These are phyloP conservation scores for Dryas drummondii DNA, from an alignment of 306 rosid genomes.

Conservation along the genomic window DNA sequence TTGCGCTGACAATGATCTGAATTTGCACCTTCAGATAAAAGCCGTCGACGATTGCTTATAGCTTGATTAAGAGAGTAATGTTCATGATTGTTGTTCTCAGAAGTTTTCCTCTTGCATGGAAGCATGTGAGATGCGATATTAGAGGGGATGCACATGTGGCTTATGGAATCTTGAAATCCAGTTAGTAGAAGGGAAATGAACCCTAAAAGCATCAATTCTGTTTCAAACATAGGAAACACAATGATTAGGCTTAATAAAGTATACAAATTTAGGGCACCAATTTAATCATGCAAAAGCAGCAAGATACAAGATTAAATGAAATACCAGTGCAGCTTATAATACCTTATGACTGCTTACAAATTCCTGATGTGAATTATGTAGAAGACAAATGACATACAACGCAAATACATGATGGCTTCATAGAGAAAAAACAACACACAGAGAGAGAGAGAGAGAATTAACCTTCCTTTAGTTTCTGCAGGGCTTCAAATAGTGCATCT, in stretches of 20 bases:
- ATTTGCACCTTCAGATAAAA: conserved; percentile 41
- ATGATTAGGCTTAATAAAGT: conserved; percentile 23
- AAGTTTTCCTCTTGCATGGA: conserved; percentile 67
- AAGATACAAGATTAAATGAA: not conserved
- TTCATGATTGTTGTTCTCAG: conserved; percentile 24
- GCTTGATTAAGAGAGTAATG: conserved; percentile 33
- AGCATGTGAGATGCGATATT: conserved; percentile 59
- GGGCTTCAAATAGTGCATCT: conserved; percentile 51
- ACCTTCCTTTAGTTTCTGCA: conserved; percentile 81
- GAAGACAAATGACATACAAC: not conserved
- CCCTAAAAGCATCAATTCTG: conserved; percentile 95
- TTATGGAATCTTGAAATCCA: conserved; percentile 60
- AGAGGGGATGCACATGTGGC: conserved; percentile 60
- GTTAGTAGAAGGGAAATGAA: conserved; percentile 87
- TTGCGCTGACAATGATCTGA: conserved; percentile 35
- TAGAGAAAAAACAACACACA: not conserved
- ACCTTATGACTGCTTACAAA: not conserved
- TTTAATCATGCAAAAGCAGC: not conserved
- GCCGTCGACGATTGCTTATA: conserved; percentile 47
- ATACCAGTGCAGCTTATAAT: not conserved
- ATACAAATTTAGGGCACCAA: not conserved
- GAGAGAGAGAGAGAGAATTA: conserved; percentile 15
- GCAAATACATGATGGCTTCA: not conserved
- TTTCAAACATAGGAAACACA: conserved; percentile 23
- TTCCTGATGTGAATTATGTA: not conserved